Base-by-base conservation (phyloP, 169 alveolate species). In the Neospora caninum region DNA sequence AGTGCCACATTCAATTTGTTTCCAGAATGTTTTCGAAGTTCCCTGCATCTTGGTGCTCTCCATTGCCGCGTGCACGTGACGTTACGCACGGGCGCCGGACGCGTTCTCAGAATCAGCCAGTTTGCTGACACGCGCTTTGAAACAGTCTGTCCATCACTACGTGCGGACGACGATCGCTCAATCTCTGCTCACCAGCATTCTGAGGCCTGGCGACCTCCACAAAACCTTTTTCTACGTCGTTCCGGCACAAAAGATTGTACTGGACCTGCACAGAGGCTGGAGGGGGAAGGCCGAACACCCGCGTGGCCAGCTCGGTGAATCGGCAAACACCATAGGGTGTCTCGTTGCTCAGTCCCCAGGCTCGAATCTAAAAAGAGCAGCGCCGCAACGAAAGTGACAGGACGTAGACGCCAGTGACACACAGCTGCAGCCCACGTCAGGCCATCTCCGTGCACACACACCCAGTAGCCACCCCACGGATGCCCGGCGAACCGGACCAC, bases 261-360 rank as follows among this genome's bases (percentile, higher is more conserved):
- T 95, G 96, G 86, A 97, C 89, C 83, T 97, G 98, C 43, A 96
- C 95, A 20, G 98, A 93, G 18, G 96, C 97, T 22, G 98, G 98
- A 29, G 95, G 97, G 2, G 95, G 96, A 38, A 97, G 88, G 29
- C 96, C 96, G 53, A 94, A 86, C 82, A 92, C 94, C 94, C 96
- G 88, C 45, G 92, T 93, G 4, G 97, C 96, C 53, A 97, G 94
- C 34, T 96, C 96, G 42, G 88, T 92, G 94, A 96, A 97, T 27
- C 95, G 96, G 88, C 97, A 82, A 49, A 96, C 91, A 0, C 98
- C 98, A 93, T 95, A 97, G 38, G 98, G 98, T 4, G 98, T 97
- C 95, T 97, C 98, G 93, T 97, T 97, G 91, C 97, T 95, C 70
- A 97, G 94, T 27, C 98, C 98, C 98, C 98, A 97, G 54, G 96